Evolutionary conservation across 768 basidiomycete genomes (phyloP), one percentile per base, ranked within the genome.

Genomic region (Brasilioporus rufonigricans): DNA sequence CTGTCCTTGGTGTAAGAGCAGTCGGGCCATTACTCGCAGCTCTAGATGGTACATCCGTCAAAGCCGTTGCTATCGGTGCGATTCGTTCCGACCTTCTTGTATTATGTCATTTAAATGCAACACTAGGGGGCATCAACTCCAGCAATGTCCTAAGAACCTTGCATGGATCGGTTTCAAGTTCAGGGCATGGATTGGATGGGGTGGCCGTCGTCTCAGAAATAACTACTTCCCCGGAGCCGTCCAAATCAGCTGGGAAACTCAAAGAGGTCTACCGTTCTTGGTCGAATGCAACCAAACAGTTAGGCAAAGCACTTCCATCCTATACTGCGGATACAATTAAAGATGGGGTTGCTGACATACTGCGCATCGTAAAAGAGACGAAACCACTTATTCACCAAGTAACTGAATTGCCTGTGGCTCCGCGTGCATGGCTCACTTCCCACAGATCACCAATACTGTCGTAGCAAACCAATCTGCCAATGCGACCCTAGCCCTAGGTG

Each of bases 181-280:
- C 80, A 1, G 78, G 81, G 0, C 83, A 79, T 52, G 50, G 75
- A 1, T 74, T 96, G 16, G 86, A 91, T 53, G 95, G 95, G 0
- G 77, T 97, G 26, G 95, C 95, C 12, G 82, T 97, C 48, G 87
- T 97, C 38, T 93, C 91, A 21, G 91, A 93, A 43, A 92, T 98
- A 53, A 78, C 91, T 8, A 80, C 84, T 4, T 87, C 91, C 0
- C 32, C 55, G 1, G 73, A 81, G 5, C 92, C 93, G 0, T 60
- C 65, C 16, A 57, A 66, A 18, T 79, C 84, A 1, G 81, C 91
- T 0, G 69, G 65, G 39, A 73, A 62, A 38, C 76, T 87, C 12
- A 65, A 69, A 27, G 66, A 58, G 3, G 75, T 76, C n/a, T 65
- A 86, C 21, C 66, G 64, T 32, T 52, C 53, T 41, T 70, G 70